These are phyloP conservation scores for Cladosporium sp. DNA, from an alignment of 2,329 filamentous ascomycete species.

Conservation along the genomic window DNA sequence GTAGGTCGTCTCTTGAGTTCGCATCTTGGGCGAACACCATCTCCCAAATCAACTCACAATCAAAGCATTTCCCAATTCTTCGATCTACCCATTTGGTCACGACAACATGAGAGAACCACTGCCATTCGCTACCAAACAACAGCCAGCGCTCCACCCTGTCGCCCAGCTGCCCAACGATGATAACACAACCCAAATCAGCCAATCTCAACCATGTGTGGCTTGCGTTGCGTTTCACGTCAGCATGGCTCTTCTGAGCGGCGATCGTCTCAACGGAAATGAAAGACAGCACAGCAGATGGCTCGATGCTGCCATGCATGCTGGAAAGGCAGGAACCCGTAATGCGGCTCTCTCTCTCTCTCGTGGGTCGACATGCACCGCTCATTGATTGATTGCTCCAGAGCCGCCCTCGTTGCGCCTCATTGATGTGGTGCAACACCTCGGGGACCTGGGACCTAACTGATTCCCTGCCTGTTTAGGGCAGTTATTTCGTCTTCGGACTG, in stretches of 20 bases:
- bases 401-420: neutral
- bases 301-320: neutral
- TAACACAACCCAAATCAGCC: neutral
- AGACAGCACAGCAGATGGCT: neutral
- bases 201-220: neutral
- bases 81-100: no score
- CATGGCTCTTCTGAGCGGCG: neutral
- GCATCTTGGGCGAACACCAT: no score
- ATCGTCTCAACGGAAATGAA: neutral
- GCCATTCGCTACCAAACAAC: neutral
- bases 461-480: neutral
- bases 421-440: slow-evolving; percentile 2
- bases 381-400: neutral
- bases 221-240: neutral
- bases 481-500: neutral
- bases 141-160: neutral
- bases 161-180: neutral
- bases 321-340: slow-evolving; percentile 4
- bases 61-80: no score
- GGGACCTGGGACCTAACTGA: neutral
- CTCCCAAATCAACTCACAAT: no score
- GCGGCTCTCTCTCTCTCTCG: neutral
- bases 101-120: neutral
- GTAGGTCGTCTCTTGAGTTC: no score
- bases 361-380: neutral